These are phyloP conservation scores for Aspergillus sojae DNA, from an alignment of 2,329 filamentous ascomycete species.

Conservation along the genomic window DNA sequence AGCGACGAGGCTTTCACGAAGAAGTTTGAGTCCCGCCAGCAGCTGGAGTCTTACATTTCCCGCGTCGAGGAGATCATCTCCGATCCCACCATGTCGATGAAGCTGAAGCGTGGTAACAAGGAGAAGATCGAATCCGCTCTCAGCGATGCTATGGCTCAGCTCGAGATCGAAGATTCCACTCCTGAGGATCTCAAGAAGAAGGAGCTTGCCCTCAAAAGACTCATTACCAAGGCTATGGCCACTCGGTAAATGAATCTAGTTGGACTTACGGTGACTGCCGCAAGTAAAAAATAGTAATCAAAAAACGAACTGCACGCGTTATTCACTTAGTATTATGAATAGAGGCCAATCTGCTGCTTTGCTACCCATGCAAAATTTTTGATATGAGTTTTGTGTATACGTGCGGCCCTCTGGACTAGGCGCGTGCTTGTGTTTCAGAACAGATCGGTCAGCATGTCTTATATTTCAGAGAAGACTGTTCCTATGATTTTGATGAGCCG, in stretches of 20 bases:
- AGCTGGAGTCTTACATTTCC: slow-evolving; percentile 98
- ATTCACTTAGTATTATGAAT: slow-evolving; percentile 17
- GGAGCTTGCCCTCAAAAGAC: slow-evolving; percentile 95
- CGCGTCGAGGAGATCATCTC: slow-evolving; percentile 98
- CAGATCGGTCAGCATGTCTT: slow-evolving; percentile 30
- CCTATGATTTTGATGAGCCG: slow-evolving; percentile 33
- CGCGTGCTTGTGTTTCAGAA: slow-evolving; percentile 14
- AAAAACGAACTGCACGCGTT: slow-evolving; percentile 5
- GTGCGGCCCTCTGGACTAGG: slow-evolving; percentile 20
- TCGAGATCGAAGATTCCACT: slow-evolving; percentile 89
- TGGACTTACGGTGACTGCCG: not conserved
- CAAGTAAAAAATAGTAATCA: not conserved
- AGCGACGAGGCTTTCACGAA: slow-evolving; percentile 99
- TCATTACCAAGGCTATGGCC: slow-evolving; percentile 98
- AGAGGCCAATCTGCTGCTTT: slow-evolving; percentile 9
- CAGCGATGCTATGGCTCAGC: slow-evolving; percentile 94
- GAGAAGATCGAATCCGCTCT: slow-evolving; percentile 98
- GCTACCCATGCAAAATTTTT: slow-evolving; percentile 9
- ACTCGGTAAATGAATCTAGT: slow-evolving; percentile 68
- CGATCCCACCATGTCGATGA: slow-evolving; percentile 91
- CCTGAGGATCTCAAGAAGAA: slow-evolving; percentile 99
- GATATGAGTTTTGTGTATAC: not conserved
- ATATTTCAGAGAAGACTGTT: slow-evolving; percentile 32
- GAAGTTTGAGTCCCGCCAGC: slow-evolving; percentile 98
- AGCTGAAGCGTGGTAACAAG: slow-evolving; percentile 99